Base-by-base conservation (phyloP, 2,329 filamentous ascomycete genomes). In the Hypoxylon sp. region DNA sequence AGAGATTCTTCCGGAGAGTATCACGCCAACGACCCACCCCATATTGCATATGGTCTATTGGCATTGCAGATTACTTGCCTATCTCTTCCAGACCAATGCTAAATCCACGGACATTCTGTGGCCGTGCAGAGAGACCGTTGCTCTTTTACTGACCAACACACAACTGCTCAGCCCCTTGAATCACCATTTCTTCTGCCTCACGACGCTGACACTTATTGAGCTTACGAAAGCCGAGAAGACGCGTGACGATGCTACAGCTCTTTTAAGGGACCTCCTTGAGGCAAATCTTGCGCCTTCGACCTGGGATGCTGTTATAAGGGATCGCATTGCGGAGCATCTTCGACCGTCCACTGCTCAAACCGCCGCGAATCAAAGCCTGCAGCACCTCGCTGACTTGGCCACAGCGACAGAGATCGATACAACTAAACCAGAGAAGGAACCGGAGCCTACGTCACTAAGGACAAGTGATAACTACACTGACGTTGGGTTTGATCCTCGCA, bases 1-100 rank as follows among this genome's bases (percentile, higher is more conserved):
- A 6, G 87, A 91, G 75, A 83, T 87, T 56, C 81, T 92, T 1
- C 88, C 90, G 2, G 78, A 81, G 11, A 82, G 83, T 44, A 79
- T 89, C 24, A 86, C 86, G 20, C 82, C 83, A 3, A 73, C 78
- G 0, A 78, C 80, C 2, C 81, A 84, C 50, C 86, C 86, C 2
- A 74, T 90, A 30, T 81, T 92, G 1, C 87, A 91, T 70, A 81
- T 93, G 22, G 85, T 85, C 16, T 92, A 91, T 77, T 91, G 90
- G 85, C 89, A 92, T 75, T 84, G 87, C 69, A 87, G 88, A 65
- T 81, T 92, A 7, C 80, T 93, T 16, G 82, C 87, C 8, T 87
- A 88, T 53, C 82, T 91, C 2, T 80, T 89, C 56, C 85, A 84
- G 36, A 83, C 86, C 1, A 82, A 82, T 9, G 81, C 84, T 0